Conservation (phyloP, 345 rosid genomes). For the Fremontodendron californicum region DNA sequence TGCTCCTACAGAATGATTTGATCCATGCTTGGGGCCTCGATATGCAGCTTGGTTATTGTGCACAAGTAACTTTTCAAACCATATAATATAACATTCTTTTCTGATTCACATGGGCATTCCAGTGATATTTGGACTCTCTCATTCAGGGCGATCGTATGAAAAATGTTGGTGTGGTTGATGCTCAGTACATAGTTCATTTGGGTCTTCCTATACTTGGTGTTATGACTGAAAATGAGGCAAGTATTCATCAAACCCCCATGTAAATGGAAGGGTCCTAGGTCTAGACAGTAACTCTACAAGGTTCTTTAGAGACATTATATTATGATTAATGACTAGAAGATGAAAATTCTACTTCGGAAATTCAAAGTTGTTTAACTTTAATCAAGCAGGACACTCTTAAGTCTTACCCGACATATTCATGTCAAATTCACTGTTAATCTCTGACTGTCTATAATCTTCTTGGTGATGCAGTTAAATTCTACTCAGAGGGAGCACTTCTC, state of each 20-base stretch:
- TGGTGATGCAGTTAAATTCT: slow-evolving; percentile 20
- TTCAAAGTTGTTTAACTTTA: not conserved
- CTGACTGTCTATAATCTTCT: not conserved
- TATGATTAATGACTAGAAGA: not conserved
- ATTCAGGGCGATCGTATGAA: slow-evolving; percentile 79
- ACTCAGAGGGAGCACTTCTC: slow-evolving; percentile 11
- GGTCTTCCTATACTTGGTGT: slow-evolving; percentile 80
- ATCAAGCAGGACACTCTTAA: not conserved
- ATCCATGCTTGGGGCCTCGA: slow-evolving; percentile 97
- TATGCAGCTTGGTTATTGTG: slow-evolving; percentile 81
- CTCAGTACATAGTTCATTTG: slow-evolving; percentile 77
- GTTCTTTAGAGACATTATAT: not conserved
- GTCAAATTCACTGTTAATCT: not conserved
- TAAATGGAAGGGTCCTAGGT: not conserved
- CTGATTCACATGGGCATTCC: not conserved
- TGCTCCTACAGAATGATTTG: slow-evolving; percentile 67
- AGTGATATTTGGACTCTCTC: slow-evolving; percentile 9
- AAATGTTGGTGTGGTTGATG: slow-evolving; percentile 88
- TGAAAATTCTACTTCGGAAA: not conserved
- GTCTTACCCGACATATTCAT: not conserved
- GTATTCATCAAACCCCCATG: slow-evolving; percentile 12
- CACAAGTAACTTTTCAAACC: slow-evolving; percentile 50
- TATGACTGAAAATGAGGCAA: slow-evolving; percentile 37
- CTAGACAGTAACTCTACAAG: not conserved
- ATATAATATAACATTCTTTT: not conserved